Evolutionary conservation across 192 early-diverging fungal species (phyloP), one percentile per base, ranked within the genome.

Genomic region (Backusella westeae): DNA sequence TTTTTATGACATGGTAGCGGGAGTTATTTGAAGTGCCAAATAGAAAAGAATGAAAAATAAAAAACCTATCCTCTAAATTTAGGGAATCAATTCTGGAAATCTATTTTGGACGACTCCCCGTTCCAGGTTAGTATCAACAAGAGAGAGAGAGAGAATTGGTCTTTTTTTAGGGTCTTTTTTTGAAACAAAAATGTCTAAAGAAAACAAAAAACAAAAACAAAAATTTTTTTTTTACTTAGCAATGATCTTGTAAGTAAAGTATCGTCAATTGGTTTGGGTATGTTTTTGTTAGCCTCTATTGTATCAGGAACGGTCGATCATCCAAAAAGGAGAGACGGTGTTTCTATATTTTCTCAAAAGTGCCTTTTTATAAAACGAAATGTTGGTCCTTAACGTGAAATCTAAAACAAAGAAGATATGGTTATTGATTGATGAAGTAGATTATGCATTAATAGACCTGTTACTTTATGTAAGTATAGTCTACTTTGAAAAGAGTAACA

Each of bases 41-140:
- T 59, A 59, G 53, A 59, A 56, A 23, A 42, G 12, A 21, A 10
- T 42, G 19, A 21, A 10, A 21, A 69, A 23, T 42, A 42, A 39
- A 36, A 36, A 69, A 39, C 35, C 39, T 69, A 42, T 69, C 68
- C 68, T 69, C n/a, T 42, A 17, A 36, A 23, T 42, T 42, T 69
- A 21, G 35, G 26, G 29, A 39, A 39, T 34, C 67, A 19, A 19
- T 8, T 68, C 35, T 34, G 34, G 35, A 68, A 68, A 38, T 34
- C 67, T 68, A 34, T 68, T 38, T 68, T 26, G 32, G 67, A 29
- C 6, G 2, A 38, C 19, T 68, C 39, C 68, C 35, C 68, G 68
- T 14, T 38, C 34, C 35, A 35, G 53, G 52, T 1, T 53, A 21
- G 8, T 8, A 7, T 53, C n/a, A 21, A 21, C 5, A 19, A 53